Conservation (phyloP, 2,329 filamentous ascomycete genomes). For the Rhynchosporium graminicola region DNA sequence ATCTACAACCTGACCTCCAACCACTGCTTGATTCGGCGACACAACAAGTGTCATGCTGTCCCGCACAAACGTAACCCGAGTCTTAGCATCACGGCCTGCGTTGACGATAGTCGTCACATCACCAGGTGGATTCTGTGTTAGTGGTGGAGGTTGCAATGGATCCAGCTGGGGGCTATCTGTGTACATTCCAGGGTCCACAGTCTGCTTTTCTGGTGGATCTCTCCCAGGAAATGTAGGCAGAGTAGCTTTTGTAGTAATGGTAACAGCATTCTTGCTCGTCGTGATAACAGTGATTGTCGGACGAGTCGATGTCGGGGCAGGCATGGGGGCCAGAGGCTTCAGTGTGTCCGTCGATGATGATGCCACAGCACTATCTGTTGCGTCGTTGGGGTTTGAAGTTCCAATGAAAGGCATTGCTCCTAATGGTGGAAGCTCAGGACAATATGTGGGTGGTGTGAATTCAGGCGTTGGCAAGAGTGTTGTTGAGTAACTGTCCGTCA, state of each 20-base stretch:
- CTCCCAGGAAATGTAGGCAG: slow-evolving; percentile 21
- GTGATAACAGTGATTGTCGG: slow-evolving; percentile 28
- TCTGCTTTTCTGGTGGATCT: slow-evolving; percentile 11
- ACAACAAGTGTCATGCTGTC: slow-evolving; percentile 31
- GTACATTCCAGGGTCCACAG: slow-evolving; percentile 7
- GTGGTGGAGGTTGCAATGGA: slow-evolving; percentile 3
- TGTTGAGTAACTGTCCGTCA: slow-evolving; percentile 24
- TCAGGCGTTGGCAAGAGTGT: slow-evolving; percentile 27
- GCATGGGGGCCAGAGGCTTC: neutral
- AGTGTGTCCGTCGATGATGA: neutral
- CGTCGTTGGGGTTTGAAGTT: neutral
- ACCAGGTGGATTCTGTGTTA: slow-evolving; percentile 7
- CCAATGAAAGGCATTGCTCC: neutral
- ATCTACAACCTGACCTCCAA: slow-evolving; percentile 31
- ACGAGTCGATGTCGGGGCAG: neutral
- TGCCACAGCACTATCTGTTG: slow-evolving; percentile 9
- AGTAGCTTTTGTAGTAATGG: slow-evolving; percentile 24
- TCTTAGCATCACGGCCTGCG: slow-evolving; percentile 1
- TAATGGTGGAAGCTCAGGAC: slow-evolving; percentile 7
- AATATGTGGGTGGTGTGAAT: slow-evolving; percentile 35
- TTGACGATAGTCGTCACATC: slow-evolving; percentile 16
- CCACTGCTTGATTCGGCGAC: slow-evolving; percentile 29
- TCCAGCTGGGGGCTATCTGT: slow-evolving; percentile 6
- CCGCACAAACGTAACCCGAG: slow-evolving; percentile 22
- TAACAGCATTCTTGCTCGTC: slow-evolving; percentile 33